A percentile compares a stretch with the other conserved stretches of the same genome.
Evolutionary conservation across 148 eudicot species (phyloP).

Genomic region (Silene latifolia): DNA sequence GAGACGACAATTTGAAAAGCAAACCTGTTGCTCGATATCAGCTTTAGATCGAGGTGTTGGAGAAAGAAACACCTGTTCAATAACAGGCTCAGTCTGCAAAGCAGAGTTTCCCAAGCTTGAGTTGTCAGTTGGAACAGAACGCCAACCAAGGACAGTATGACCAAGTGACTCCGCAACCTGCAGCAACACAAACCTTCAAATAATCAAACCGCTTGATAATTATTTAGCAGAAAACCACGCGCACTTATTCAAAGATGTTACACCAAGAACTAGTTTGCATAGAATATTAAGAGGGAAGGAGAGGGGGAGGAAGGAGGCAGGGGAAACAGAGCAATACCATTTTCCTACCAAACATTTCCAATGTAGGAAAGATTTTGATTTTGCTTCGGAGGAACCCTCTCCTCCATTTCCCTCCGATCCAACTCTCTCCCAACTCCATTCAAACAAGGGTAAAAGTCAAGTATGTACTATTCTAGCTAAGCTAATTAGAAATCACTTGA

Average conservation of each 20-base stretch:
- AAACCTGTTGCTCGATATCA: conserved; percentile 89
- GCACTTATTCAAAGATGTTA: too few relatives aligned
- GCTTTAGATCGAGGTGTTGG: conserved; percentile 70
- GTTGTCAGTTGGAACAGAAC: conserved; percentile 89
- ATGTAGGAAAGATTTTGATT: too few relatives aligned
- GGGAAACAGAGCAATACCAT: too few relatives aligned
- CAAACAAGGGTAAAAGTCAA: not conserved
- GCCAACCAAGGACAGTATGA: conserved; percentile 95
- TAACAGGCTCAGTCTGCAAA: conserved; percentile 85
- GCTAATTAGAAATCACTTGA: not conserved
- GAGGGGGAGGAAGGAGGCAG: too few relatives aligned
- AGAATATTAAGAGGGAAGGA: too few relatives aligned
- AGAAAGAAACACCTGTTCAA: conserved; percentile 96
- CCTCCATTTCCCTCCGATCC: too few relatives aligned
- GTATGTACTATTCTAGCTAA: not conserved
- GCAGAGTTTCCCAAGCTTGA: conserved; percentile 90
- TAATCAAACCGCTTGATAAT: not conserved
- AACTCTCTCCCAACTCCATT: too few relatives aligned
- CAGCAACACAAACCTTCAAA: conserved; percentile 6
- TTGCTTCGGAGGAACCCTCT: too few relatives aligned
- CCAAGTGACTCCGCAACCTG: conserved; percentile 98
- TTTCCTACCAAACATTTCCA: too few relatives aligned
- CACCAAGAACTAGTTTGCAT: too few relatives aligned
- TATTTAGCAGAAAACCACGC: not conserved
- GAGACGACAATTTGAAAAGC: not conserved